Base-by-base conservation (phyloP, 1,284 basidiomycete genomes). In the Coniferiporia sulphurascens region DNA sequence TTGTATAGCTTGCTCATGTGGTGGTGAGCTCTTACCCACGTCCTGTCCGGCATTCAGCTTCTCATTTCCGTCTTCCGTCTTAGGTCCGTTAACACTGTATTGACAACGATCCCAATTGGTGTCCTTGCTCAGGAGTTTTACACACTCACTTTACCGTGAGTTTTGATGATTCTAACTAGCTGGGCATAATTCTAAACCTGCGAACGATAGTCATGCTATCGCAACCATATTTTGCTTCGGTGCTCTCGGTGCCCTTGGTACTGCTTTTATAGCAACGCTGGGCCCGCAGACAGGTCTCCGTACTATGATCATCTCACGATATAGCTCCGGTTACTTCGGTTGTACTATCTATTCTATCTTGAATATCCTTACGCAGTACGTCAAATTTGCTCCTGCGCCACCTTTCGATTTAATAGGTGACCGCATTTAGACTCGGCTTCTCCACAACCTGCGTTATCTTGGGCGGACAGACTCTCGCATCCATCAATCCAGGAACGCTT, bases 201-300 rank as follows among this genome's bases (percentile, higher is more conserved):
- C 17, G 15, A 12, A n/a, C 8, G 3, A 15, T 44, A 81, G 79
- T 5, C 75, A 80, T 65, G 66, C 72, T 3, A 65, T 78, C 41
- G 77, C 76, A 3, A 75, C 72, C 1, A 78, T 73, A 19, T 58
- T 80, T 15, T 78, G 77, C 62, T 80, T 80, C 57, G 70, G 71
- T 52, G 71, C 75, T 17, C 67, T 81, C 4, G 78, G 78, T 4
- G 70, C 70, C 7, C 54, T 75, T 52, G 60, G 72, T 19, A 76
- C 76, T 0, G 78, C 79, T 0, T 83, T 82, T 65, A 78, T 84
- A 52, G 79, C 83, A 12, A 82, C 76, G 1, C 75, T 87, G n/a
- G 85, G 85, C 0, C 84, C 85, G 1, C 71, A 74, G 63, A 80
- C 81, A 0, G 86, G 86, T 6, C 68, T 87, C 52, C 75, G 85